Base-by-base conservation (phyloP, 2,329 filamentous ascomycete species). In the Xylaria sp. region DNA sequence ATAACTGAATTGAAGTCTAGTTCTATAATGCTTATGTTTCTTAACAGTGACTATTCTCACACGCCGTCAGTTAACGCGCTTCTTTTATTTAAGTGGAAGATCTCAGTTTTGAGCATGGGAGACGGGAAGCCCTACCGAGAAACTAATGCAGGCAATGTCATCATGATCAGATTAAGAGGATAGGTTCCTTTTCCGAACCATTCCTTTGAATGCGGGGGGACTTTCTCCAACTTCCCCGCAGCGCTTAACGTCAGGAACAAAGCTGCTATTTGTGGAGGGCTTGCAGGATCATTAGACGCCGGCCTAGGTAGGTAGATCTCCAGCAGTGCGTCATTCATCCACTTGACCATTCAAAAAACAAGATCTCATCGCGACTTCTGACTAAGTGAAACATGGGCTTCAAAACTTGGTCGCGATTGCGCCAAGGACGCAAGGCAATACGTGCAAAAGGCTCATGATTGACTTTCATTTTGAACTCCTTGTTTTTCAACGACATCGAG, bases 311-410 rank as follows among this genome's bases (percentile, higher is more conserved):
- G 5, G 28, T 23, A 40, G 61, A 66, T 71, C 68, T 64, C 57
- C 63, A 61, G 59, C 20, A 15, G 56, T 66, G 59, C 63, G 66
- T 71, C 66, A 71, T 71, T 51, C 38, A 17, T 40, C 51, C 51
- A 36, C 53, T n/a, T 28, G 33, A 20, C 66, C 63, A 68, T 66
- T 61, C 63, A 68, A 46, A 44, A 31, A 65, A 60, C 61, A 63
- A 65, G 65, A 44, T 62, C 54, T 58, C 65, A 57, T 44, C 44
- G 53, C 51, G 53, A 65, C 36, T 56, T 59, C 59, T 23, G 56
- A 40, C 26, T 28, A 61, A 2, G 23, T 57, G 59, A 70, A 65
- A 64, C 67, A 65, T 38, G 65, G 28, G 65, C 61, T 38, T 58
- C 57, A 40, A 64, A 67, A 60, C 57, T 20, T 59, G 60, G 60